Base-by-base conservation (phyloP, 2,329 filamentous ascomycete genomes). In the Fusarium lateritium region DNA sequence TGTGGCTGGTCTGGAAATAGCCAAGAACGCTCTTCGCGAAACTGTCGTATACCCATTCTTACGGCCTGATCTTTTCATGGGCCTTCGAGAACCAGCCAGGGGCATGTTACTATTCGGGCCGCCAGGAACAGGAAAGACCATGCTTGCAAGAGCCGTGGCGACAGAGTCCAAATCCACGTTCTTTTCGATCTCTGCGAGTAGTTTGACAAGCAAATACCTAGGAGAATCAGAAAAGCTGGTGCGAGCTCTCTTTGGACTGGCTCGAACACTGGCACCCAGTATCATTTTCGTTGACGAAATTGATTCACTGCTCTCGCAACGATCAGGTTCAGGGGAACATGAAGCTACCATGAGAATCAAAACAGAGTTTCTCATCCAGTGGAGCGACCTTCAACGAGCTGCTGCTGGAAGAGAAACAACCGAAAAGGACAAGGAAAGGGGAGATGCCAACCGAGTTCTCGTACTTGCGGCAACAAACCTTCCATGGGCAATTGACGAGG, bases 231-330 rank as follows among this genome's bases (percentile, higher is more conserved):
- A 99, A 80, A 99, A 99, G 80, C 88, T 99, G 6, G 96, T 99
- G 3, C 89, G 94, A 36, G 96, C 96, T 5, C 84, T 99, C 0
- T 99, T 99, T 77, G 88, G 89, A 1, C 83, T 98, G n/a, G 94
- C 96, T 7, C 97, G 97, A 78, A 86, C 89, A 36, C 85, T 98
- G 44, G 94, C 96, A 0, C 96, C 96, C 0, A 96, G 92, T 65
- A 98, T 99, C 77, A 98, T 99, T 61, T 99, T 99, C 73, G 94
- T 99, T 6, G 96, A 99, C 75, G 96, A 99, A 78, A 99, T 99
- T 67, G 96, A 99, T 78, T 97, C 94, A 1, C 83, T 99, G 1
- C 85, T 99, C 1, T 97, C 94, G 1, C 89, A 94, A 17, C 86
- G 96, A 52, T 92, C 92, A 8, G 93, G 93, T 0, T 91, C 91